These are phyloP conservation scores for Botrytis pseudocinerea DNA, from an alignment of 2,329 filamentous ascomycete genomes.

Conservation along the genomic window DNA sequence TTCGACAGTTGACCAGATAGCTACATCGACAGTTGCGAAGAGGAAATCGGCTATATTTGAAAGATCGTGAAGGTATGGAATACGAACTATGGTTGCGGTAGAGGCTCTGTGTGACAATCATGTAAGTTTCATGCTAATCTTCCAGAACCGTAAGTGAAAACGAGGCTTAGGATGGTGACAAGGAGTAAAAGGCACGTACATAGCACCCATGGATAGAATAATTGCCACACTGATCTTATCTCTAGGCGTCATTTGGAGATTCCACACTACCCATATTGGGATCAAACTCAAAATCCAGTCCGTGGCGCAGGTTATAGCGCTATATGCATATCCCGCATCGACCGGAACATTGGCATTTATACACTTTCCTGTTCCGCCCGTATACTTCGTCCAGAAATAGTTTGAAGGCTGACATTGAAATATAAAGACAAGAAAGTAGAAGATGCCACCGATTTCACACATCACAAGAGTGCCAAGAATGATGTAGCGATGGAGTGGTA, in stretches of 20 bases:
- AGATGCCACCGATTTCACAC: conserved; percentile 41
- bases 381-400: conserved; percentile 46
- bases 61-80: conserved; percentile 45
- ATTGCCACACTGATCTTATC: conserved; percentile 43
- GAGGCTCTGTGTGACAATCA: conserved; percentile 39
- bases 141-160: neutral
- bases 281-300: conserved; percentile 47
- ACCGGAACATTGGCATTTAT: conserved; percentile 39
- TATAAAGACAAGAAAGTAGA: conserved; percentile 44
- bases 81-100: conserved; percentile 46
- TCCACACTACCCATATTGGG: conserved; percentile 46
- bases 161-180: neutral
- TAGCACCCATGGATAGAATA: conserved; percentile 41
- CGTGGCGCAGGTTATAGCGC: conserved; percentile 43
- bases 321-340: conserved; percentile 44
- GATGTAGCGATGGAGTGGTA: conserved; percentile 39
- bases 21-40: conserved; percentile 45
- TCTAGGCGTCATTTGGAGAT: conserved; percentile 44
- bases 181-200: conserved; percentile 38
- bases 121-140: neutral
- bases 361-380: conserved; percentile 41
- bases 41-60: conserved; percentile 43
- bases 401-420: conserved; percentile 44
- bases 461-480: conserved; percentile 41
- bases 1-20: conserved; percentile 48